A percentile compares a stretch with the other conserved stretches of the same genome.
phyloP scores from a whole-genome alignment of 2,329 filamentous ascomycete genomes.

The Fusarium veterinarium region DNA sequence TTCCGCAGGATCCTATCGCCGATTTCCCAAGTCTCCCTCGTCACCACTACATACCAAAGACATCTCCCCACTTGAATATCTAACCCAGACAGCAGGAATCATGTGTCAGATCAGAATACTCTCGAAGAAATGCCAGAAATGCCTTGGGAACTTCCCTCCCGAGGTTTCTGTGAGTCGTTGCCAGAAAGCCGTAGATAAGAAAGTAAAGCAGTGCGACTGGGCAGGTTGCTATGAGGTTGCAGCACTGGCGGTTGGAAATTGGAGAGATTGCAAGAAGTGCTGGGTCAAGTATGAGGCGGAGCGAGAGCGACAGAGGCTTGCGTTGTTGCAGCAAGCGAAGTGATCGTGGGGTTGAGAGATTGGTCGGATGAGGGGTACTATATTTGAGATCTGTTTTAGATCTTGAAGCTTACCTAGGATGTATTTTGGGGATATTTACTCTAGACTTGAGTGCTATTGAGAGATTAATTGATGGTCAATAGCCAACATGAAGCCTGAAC shows the following conservation, averaged over 20 bases:
- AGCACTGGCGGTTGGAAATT: not conserved
- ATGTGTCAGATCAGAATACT: not conserved
- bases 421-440: too few species aligned
- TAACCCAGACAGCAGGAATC: accelerated
- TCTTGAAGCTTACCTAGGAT: too few species aligned
- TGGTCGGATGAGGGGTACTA: too few species aligned
- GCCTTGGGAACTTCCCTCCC: not conserved
- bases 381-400: not conserved
- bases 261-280: not conserved
- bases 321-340: not conserved
- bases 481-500: too few species aligned
- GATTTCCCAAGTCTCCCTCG: not conserved
- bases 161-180: not conserved
- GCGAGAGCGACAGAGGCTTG: not conserved
- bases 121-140: not conserved
- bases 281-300: not conserved
- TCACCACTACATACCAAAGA: too few species aligned
- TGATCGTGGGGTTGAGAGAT: not conserved
- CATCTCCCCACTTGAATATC: accelerated
- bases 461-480: too few species aligned
- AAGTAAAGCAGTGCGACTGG: not conserved
- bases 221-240: not conserved
- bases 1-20: accelerated
- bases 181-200: not conserved
- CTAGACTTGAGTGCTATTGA: too few species aligned